A percentile compares a stretch with the other conserved stretches of the same genome.
Evolutionary conservation across 2,329 filamentous ascomycete species (phyloP).

Genomic region (Clonostachys sp.): DNA sequence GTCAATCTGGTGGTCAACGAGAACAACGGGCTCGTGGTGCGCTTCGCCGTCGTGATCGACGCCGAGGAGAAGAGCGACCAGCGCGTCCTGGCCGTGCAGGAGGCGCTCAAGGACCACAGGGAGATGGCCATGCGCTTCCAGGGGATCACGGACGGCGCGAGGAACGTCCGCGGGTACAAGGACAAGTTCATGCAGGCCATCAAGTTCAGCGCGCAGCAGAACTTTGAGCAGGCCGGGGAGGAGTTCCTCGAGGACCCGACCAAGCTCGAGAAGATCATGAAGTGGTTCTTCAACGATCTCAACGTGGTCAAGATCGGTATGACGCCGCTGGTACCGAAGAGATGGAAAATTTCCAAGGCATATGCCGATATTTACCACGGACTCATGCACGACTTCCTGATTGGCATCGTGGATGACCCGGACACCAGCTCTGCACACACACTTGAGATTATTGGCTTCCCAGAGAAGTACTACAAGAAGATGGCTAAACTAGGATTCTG

Average conservation of each 20-base stretch:
- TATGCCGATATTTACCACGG: slow-evolving; percentile 89
- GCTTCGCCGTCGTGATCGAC: slow-evolving; percentile 87
- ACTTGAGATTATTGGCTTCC: slow-evolving; percentile 90
- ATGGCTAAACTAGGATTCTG: slow-evolving; percentile 86
- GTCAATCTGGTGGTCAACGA: slow-evolving; percentile 83
- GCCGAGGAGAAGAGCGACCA: slow-evolving; percentile 96
- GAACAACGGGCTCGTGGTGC: slow-evolving; percentile 84
- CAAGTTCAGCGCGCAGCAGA: slow-evolving; percentile 64
- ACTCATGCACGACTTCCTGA: slow-evolving; percentile 91
- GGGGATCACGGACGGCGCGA: slow-evolving; percentile 89
- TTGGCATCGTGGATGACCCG: slow-evolving; percentile 77
- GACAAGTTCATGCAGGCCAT: slow-evolving; percentile 88
- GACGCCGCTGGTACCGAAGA: slow-evolving; percentile 86
- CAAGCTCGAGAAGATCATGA: slow-evolving; percentile 79
- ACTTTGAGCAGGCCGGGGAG: slow-evolving; percentile 68
- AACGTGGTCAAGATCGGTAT: slow-evolving; percentile 93
- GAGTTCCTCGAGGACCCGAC: slow-evolving; percentile 81
- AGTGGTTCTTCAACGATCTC: slow-evolving; percentile 97
- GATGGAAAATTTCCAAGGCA: slow-evolving; percentile 91
- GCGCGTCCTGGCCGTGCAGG: slow-evolving; percentile 84
- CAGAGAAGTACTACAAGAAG: slow-evolving; percentile 92
- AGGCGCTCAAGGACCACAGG: slow-evolving; percentile 92
- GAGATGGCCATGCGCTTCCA: slow-evolving; percentile 92
- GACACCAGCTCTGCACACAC: slow-evolving; percentile 83
- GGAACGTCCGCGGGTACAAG: slow-evolving; percentile 92